phyloP scores from a whole-genome alignment of 768 basidiomycete species.

The Phylloporus sp. region DNA sequence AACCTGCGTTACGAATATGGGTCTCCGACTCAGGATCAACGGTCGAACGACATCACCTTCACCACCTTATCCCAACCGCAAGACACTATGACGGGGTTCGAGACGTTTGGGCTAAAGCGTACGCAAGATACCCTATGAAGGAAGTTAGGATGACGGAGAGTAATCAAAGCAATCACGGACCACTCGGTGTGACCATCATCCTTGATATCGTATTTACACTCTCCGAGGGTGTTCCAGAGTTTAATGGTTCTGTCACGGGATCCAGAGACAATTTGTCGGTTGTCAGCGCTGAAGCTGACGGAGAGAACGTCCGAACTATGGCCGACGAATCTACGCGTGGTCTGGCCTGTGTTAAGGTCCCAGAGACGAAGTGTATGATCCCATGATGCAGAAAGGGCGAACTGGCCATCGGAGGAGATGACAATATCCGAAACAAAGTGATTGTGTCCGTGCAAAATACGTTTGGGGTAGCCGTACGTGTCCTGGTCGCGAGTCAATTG shows the following conservation, averaged over 20 bases:
- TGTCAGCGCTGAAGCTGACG: constrained; percentile 99
- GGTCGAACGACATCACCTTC: constrained; percentile 62
- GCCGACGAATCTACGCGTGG: constrained; percentile 96
- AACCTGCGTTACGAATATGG: constrained; percentile 59
- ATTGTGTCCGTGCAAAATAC: constrained; percentile 97
- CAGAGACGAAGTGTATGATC: constrained; percentile 99
- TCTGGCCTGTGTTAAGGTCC: constrained; percentile 97
- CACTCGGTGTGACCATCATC: constrained; percentile 98
- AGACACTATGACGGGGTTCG: constrained; percentile 98
- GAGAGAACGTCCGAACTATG: constrained; percentile 98
- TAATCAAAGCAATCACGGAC: constrained; percentile 32
- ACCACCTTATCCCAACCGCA: constrained; percentile 99
- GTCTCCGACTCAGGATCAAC: background rate
- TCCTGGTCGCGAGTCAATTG: constrained; percentile 92
- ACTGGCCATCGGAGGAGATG: constrained; percentile 98
- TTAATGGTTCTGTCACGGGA: constrained; percentile 97
- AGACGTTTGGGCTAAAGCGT: constrained; percentile 95
- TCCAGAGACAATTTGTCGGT: constrained; percentile 98
- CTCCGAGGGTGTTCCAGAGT: constrained; percentile 99
- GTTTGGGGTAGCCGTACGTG: constrained; percentile 93
- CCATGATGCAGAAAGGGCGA: constrained; percentile 98
- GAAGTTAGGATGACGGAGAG: background rate
- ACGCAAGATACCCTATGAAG: constrained; percentile 90
- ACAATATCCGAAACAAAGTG: constrained; percentile 99
- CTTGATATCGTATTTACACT: constrained; percentile 99